These are phyloP conservation scores for Microsporum ferrugineum DNA, from an alignment of 2,329 filamentous ascomycete species.

Conservation along the genomic window DNA sequence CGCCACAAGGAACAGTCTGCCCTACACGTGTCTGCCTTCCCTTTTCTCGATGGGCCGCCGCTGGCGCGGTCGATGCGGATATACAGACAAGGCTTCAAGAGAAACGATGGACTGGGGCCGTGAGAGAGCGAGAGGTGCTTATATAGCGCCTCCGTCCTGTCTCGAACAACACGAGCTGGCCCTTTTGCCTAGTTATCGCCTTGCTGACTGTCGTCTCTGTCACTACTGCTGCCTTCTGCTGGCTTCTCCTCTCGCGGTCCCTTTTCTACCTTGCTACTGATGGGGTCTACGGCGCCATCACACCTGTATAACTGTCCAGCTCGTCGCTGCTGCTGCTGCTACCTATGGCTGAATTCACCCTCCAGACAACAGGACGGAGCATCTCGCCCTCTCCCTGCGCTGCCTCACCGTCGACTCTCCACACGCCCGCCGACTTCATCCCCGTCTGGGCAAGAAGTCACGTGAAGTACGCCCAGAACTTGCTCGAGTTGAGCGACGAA, in stretches of 20 bases:
- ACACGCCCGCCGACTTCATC: constrained; percentile 15
- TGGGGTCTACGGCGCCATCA: not conserved
- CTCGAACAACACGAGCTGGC: not conserved
- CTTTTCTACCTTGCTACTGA: not conserved
- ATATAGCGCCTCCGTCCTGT: not conserved
- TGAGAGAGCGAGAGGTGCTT: not conserved
- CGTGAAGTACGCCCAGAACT: constrained; percentile 30
- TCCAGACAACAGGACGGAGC: not conserved
- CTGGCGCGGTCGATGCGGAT: not conserved
- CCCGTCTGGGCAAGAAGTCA: constrained; percentile 32
- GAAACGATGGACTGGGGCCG: too few relatives aligned
- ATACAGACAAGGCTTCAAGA: too few relatives aligned
- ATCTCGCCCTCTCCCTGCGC: not conserved
- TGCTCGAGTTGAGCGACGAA: constrained; percentile 30
- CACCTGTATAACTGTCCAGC: not conserved
- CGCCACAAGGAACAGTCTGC: not conserved
- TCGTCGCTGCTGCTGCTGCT: not conserved
- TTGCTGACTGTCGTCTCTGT: not conserved
- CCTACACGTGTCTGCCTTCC: not conserved
- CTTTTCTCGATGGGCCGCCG: not conserved
- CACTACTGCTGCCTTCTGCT: not conserved
- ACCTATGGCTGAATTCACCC: not conserved
- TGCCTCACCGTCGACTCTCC: not conserved
- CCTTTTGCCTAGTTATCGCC: not conserved
- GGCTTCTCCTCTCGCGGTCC: not conserved